These are phyloP conservation scores for Paracoccidioides lutzii DNA, from an alignment of 2,329 filamentous ascomycete species.

Conservation along the genomic window DNA sequence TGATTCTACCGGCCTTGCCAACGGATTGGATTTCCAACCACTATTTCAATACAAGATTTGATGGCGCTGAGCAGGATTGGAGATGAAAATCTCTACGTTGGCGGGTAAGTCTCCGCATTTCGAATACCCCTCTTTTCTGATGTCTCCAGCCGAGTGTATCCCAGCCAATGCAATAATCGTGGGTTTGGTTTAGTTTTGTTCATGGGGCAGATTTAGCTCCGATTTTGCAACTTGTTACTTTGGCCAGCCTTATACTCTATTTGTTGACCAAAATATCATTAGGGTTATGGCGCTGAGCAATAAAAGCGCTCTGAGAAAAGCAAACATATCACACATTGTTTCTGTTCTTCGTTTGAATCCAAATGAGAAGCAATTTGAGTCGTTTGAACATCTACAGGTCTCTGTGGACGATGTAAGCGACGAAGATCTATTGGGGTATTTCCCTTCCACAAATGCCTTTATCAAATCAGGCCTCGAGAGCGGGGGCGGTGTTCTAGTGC, in stretches of 20 bases:
- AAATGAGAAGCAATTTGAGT: conserved; percentile 43
- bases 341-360: conserved; percentile 59
- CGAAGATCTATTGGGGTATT: conserved; percentile 69
- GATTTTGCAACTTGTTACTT: not conserved
- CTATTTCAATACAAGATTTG: not conserved
- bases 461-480: conserved; percentile 61
- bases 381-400: conserved; percentile 61
- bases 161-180: not conserved
- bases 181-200: not conserved
- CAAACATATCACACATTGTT: conserved; percentile 79
- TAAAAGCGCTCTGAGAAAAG: conserved; percentile 54
- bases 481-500: conserved; percentile 49
- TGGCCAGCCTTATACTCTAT: not conserved
- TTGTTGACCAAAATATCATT: not conserved
- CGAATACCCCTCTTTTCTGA: not conserved
- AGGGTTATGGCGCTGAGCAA: conserved; percentile 59
- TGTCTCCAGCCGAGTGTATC: not conserved
- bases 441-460: conserved; percentile 66
- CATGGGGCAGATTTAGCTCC: not conserved
- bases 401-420: conserved; percentile 86
- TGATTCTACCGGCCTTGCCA: not conserved
- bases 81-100: conserved; percentile 61
- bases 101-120: conserved; percentile 46
- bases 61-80: conserved; percentile 51
- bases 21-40: not conserved